A percentile compares a stretch with the other conserved stretches of the same genome.
These are phyloP conservation scores for Leccinum subrobustum DNA, from an alignment of 1,284 basidiomycete species.

Conservation along the genomic window DNA sequence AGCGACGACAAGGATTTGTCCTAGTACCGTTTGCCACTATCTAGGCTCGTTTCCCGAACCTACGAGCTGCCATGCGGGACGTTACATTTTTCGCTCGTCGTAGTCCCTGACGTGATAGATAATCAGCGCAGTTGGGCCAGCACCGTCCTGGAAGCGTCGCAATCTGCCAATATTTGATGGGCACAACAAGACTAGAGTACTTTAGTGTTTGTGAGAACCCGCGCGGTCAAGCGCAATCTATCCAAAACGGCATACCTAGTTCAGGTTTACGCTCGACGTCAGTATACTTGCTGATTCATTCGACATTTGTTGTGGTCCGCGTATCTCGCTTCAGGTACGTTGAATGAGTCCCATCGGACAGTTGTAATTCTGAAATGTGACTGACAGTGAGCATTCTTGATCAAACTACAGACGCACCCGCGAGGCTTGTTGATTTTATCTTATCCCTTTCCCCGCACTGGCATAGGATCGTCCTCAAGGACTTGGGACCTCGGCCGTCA, in stretches of 20 bases:
- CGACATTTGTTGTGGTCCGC: not conserved
- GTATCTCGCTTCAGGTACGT: conserved; percentile 1
- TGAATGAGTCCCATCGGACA: not conserved
- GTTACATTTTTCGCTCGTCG: not conserved
- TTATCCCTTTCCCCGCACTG: not conserved
- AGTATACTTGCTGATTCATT: not conserved
- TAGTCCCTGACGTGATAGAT: conserved; percentile 2
- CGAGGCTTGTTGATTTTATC: not conserved
- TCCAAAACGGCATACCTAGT: not conserved
- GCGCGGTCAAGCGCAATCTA: not conserved
- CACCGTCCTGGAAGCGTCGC: not conserved
- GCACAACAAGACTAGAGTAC: not conserved
- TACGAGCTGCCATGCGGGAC: not conserved
- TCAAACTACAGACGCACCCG: not conserved
- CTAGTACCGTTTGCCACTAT: not conserved
- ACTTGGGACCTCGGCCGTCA: not conserved
- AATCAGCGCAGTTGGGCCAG: not conserved
- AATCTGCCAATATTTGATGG: not conserved
- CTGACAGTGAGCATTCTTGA: not conserved
- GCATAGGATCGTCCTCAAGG: not conserved
- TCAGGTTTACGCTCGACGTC: not conserved
- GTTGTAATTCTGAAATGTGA: not conserved
- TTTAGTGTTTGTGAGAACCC: not conserved
- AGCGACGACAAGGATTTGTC: not conserved
- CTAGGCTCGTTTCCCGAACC: not conserved